A percentile compares a stretch with the other conserved stretches of the same genome.
phyloP scores from a whole-genome alignment of 2,329 filamentous ascomycete genomes.

The Paecilomyces sp. region DNA sequence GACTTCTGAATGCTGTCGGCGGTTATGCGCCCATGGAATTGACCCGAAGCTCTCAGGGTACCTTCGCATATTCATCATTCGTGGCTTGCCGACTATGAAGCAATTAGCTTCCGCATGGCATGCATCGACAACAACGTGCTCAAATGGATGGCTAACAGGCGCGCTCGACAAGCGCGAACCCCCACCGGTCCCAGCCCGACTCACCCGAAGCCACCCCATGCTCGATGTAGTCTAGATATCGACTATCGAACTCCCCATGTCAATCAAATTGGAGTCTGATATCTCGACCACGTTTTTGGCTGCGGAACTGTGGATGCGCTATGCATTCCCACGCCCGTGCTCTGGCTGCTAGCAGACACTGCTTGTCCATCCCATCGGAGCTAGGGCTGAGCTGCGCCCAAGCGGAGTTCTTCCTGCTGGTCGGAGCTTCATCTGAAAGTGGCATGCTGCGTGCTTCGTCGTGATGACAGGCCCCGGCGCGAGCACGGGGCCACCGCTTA shows the following conservation, averaged over 20 bases:
- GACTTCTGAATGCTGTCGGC: neutral
- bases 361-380: neutral
- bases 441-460: neutral
- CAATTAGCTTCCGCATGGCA: neutral
- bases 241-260: neutral
- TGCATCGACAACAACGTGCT: neutral
- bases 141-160: neutral
- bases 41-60: neutral
- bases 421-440: neutral
- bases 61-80: neutral
- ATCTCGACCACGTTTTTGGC: neutral
- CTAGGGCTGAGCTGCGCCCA: neutral
- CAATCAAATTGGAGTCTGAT: neutral
- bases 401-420: neutral
- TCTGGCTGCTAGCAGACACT: neutral
- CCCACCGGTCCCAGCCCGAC: neutral
- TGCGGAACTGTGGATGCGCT: neutral
- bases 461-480: neutral
- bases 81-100: neutral
- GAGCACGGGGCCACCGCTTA: neutral
- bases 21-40: neutral
- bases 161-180: neutral
- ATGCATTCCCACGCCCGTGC: neutral
- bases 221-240: no score
- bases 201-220: neutral